Percentiles rank a stretch among this genome's conserved stretches.
phyloP scores from a whole-genome alignment of 2,329 filamentous ascomycete species.

The Grosmannia huntii region DNA sequence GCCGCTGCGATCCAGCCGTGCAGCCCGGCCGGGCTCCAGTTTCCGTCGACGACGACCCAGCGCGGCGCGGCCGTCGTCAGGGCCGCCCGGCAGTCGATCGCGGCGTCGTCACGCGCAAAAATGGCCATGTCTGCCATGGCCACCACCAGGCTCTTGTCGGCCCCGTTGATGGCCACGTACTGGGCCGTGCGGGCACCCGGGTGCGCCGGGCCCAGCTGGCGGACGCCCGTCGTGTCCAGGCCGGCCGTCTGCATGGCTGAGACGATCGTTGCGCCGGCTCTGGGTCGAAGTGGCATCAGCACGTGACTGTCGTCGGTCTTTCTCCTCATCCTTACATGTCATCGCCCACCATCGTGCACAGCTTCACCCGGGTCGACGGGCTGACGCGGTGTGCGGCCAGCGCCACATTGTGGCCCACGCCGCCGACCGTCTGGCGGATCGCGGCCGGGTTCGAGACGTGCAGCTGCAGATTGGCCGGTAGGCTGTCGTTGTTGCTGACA shows the following conservation, averaged over 20 bases:
- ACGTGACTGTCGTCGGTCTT: neutral
- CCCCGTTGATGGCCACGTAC: constrained; percentile 82
- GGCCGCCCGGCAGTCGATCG: constrained; percentile 41
- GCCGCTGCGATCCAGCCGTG: constrained; percentile 53
- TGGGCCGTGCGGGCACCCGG: constrained; percentile 61
- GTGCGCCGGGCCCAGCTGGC: constrained; percentile 33
- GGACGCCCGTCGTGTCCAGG: constrained; percentile 52
- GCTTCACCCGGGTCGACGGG: constrained; percentile 46
- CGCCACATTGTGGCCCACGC: constrained; percentile 86
- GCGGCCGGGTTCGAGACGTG: constrained; percentile 78
- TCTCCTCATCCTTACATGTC: constrained; percentile 45
- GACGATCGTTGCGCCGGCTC: constrained; percentile 61
- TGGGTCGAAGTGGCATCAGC: constrained; percentile 15
- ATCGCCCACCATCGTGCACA: constrained; percentile 72
- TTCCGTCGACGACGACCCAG: constrained; percentile 77
- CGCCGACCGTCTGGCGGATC: constrained; percentile 75
- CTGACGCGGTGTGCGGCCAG: constrained; percentile 62
- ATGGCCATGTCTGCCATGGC: constrained; percentile 96
- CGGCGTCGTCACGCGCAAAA: constrained; percentile 39
- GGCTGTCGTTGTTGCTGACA: constrained; percentile 12
- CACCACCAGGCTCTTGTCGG: constrained; percentile 68
- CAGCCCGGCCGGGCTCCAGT: constrained; percentile 61
- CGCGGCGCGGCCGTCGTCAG: constrained; percentile 46
- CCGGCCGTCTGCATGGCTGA: constrained; percentile 50
- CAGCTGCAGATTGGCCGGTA: constrained; percentile 31